Evolutionary conservation across 495 filamentous ascomycete genomes (phyloP).

Genomic region (Emericellopsis terricola): DNA sequence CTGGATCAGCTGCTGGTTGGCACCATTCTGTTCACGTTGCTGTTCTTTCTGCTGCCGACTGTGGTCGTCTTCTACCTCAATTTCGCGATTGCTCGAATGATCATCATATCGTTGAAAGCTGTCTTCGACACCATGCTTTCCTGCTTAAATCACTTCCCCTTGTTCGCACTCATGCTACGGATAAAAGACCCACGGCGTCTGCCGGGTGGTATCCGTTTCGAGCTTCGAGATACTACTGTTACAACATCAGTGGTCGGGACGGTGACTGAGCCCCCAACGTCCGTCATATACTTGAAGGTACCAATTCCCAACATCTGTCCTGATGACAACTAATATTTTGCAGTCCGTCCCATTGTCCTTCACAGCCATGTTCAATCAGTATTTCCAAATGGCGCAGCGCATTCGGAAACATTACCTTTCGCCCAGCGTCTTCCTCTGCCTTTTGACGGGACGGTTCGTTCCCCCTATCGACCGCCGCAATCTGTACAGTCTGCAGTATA

Average conservation of each 20-base stretch:
- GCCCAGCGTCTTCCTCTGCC: conserved; percentile 67
- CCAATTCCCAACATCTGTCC: background rate
- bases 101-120: conserved; percentile 83
- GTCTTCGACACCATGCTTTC: conserved; percentile 77
- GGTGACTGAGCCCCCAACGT: conserved; percentile 35
- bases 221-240: conserved; percentile 58
- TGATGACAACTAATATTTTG: conserved; percentile 5
- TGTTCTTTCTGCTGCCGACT: conserved; percentile 90
- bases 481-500: conserved; percentile 94
- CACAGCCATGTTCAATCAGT: conserved; percentile 85
- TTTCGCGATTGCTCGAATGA: conserved; percentile 86
- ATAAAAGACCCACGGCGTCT: conserved; percentile 83
- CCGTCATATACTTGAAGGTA: conserved; percentile 71
- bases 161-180: conserved; percentile 93
- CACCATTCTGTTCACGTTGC: conserved; percentile 87
- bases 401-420: conserved; percentile 91
- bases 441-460: conserved; percentile 75
- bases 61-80: conserved; percentile 93
- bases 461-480: conserved; percentile 87
- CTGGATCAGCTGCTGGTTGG: conserved; percentile 93
- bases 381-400: conserved; percentile 83
- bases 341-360: conserved; percentile 84
- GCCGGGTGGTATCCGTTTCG: conserved; percentile 85
- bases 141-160: conserved; percentile 92
- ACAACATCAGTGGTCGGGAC: too few species aligned